Evolutionary conservation across 2,329 filamentous ascomycete genomes (phyloP).

Genomic region (Epichloe sibirici): DNA sequence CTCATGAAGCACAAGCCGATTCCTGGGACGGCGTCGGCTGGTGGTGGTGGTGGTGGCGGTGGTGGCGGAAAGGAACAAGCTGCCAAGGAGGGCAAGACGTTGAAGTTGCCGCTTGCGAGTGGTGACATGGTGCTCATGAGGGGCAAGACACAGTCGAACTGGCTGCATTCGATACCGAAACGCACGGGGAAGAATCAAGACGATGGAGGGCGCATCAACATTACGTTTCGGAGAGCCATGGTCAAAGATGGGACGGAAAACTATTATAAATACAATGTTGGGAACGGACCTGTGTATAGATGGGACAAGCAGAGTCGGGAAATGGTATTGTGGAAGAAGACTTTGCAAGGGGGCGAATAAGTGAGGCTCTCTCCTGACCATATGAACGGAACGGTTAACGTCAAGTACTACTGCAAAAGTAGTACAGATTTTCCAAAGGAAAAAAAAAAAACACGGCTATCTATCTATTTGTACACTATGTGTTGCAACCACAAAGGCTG

Average conservation of each 20-base stretch:
- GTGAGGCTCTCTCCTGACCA: neutral
- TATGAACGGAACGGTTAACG: neutral
- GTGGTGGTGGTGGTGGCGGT: slow-evolving; percentile 8
- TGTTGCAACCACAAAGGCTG: neutral
- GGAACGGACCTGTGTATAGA: slow-evolving; percentile 51
- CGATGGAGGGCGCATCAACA: slow-evolving; percentile 59
- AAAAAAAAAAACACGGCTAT: neutral
- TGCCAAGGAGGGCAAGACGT: slow-evolving; percentile 21
- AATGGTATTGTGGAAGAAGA: slow-evolving; percentile 29
- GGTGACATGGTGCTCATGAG: slow-evolving; percentile 76
- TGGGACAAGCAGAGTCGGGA: slow-evolving; percentile 49
- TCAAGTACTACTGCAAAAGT: neutral
- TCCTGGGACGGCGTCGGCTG: slow-evolving; percentile 18
- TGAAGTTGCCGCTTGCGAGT: slow-evolving; percentile 43
- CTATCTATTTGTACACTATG: neutral
- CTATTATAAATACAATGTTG: slow-evolving; percentile 77
- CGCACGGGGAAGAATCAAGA: slow-evolving; percentile 49
- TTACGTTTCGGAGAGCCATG: slow-evolving; percentile 64
- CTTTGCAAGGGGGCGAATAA: neutral
- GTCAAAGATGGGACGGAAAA: slow-evolving; percentile 65
- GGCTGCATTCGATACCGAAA: slow-evolving; percentile 71
- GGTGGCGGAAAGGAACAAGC: slow-evolving; percentile 12
- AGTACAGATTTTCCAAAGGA: neutral
- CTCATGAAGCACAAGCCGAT: slow-evolving; percentile 65
- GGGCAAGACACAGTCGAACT: slow-evolving; percentile 60